Conservation (phyloP, 2,329 filamentous ascomycete genomes). For the Diatrype stigma region DNA sequence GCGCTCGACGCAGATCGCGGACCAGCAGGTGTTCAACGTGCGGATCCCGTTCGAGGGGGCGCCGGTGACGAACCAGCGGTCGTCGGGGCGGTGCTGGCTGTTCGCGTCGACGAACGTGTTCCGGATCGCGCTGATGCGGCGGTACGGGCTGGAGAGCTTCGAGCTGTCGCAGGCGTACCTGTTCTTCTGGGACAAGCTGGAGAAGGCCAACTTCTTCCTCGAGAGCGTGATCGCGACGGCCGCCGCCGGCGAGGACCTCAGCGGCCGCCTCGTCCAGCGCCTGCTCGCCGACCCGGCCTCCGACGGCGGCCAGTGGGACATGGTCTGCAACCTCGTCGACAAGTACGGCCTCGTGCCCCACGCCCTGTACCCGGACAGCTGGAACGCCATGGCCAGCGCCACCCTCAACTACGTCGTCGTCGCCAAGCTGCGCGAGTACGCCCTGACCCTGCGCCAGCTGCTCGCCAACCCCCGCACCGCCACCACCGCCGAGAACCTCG, state of each 20-base stretch:
- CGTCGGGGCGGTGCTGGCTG: slow-evolving; percentile 83
- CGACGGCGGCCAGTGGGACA: slow-evolving; percentile 89
- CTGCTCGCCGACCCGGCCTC: slow-evolving; percentile 65
- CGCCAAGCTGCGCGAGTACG: slow-evolving; percentile 83
- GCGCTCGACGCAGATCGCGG: slow-evolving; percentile 56
- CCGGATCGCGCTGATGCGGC: slow-evolving; percentile 81
- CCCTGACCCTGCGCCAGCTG: slow-evolving; percentile 64
- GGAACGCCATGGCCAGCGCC: slow-evolving; percentile 68
- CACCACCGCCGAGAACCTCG: slow-evolving; percentile 35
- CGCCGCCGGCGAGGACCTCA: slow-evolving; percentile 60
- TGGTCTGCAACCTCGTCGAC: slow-evolving; percentile 78
- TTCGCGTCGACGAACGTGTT: slow-evolving; percentile 92
- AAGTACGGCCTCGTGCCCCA: slow-evolving; percentile 91
- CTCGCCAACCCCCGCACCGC: slow-evolving; percentile 32
- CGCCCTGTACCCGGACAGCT: slow-evolving; percentile 74
- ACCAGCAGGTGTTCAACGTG: slow-evolving; percentile 79
- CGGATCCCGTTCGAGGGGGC: slow-evolving; percentile 76
- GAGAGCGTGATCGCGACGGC: slow-evolving; percentile 77
- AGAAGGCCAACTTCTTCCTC: slow-evolving; percentile 87
- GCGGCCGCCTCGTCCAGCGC: slow-evolving; percentile 67
- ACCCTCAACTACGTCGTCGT: slow-evolving; percentile 72
- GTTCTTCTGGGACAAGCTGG: slow-evolving; percentile 92
- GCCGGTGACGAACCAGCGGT: slow-evolving; percentile 80
- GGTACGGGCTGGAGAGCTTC: slow-evolving; percentile 71
- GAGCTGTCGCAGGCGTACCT: slow-evolving; percentile 86